Evolutionary conservation across 2,329 filamentous ascomycete genomes (phyloP), one percentile per base, ranked within the genome.

Genomic region (Sordariomycetes sp.): DNA sequence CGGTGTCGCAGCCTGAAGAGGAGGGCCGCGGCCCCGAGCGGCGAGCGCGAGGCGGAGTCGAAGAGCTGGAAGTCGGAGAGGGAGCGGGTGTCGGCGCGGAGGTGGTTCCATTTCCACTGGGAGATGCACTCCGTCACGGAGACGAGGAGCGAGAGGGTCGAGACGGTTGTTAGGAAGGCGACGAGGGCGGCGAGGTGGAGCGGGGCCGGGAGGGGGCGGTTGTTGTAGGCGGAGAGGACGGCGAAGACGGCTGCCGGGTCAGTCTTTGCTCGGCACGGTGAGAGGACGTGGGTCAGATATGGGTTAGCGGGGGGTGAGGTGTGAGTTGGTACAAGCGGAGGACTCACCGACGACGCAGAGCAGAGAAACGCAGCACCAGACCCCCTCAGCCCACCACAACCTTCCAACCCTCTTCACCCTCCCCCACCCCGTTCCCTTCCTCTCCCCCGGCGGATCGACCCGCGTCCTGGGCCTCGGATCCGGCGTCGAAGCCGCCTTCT

Each of bases 71-170:
- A 67, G 56, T 68, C 66, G 15, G 58, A 57, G n/a, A 67, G 56
- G 28, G 60, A 59, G 55, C 61, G 62, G 51, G 63, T 59, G 4
- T 59, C 59, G 1, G 64, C 56, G 10, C 62, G 63, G 55, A 68
- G 67, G 60, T 64, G 67, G 58, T 68, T 67, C 66, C 67, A 68
- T 58, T 66, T 69, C 53, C 66, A 63, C 62, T 69, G 66, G 4
- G 63, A 63, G 34, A 69, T 60, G 10, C 64, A 64, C 58, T 67
- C 64, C 2, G 58, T 57, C 22, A 68, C 56, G 3, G 65, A 62
- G 10, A 64, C 59, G 6, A 64, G 55, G 45, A 68, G 55, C 3
- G 60, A 62, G 3, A 63, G 59, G 35, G 64, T 62, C 45, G 64
- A 62, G n/a, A 67, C 56, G 3, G 66, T 64, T 3, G 58, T 58